Evolutionary conservation across 805 yeast genomes (phyloP), one percentile per base, ranked within the genome.

Genomic region (Pichia membranifaciens): DNA sequence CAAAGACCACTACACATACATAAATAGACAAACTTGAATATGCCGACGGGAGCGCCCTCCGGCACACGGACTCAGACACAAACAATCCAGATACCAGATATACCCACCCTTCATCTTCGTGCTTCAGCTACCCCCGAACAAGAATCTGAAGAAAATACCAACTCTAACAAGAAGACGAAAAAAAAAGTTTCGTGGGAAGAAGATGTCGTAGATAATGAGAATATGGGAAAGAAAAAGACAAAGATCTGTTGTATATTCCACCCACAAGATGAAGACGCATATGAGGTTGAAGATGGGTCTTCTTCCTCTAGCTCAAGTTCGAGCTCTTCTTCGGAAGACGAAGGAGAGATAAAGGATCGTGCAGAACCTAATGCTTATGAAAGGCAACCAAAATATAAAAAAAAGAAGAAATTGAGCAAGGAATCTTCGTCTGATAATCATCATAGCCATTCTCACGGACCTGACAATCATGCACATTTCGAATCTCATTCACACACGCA

Each of bases 231-330:
- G 69, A 93, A 93, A 70, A 89, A 88, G 61, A 79, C 96, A 12
- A 91, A 91, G 67, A 71, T 86, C n/a, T 87, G 95, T 58, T 86
- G 95, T 55, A 86, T 87, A 9, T 86, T 79, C 71, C 84, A 90
- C 71, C 93, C 96, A 48, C 81, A 86, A 44, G 69, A 80, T 36
- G 85, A 78, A 32, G 70, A 62, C 7, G 66, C 61, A 33, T 68
- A 58, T 21, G 70, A 64, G 38, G 55, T 56, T 5, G 62, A 57
- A 23, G 31, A 41, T 6, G 22, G 41, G 9, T 41, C 38, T 9
- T 23, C 29, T 12, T 41, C 43, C 10, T 37, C 40, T 15, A 32
- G 33, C 16, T 25, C 25, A 6, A 38, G 42, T 16, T 37, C 40
- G 5, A 39, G 44, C n/a, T 52, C 52, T 5, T 55, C 54, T 54